Percentiles rank a stretch among this genome's conserved stretches.
These are phyloP conservation scores for Ceratocystis ficicola DNA, from an alignment of 2,329 filamentous ascomycete genomes.

Conservation along the genomic window DNA sequence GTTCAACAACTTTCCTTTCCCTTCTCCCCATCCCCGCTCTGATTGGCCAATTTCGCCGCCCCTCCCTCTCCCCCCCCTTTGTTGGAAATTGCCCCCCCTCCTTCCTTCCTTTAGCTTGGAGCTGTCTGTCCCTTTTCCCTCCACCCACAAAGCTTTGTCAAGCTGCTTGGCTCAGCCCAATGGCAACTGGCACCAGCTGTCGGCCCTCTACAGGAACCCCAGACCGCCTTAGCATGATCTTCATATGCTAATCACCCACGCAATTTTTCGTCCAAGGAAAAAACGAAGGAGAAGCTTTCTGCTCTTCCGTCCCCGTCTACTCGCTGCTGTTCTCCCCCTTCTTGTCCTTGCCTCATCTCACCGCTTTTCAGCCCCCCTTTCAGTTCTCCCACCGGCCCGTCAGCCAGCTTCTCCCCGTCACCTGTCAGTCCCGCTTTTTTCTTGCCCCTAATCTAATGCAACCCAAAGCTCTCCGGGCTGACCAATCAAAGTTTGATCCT, in stretches of 20 bases:
- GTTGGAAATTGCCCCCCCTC: conserved; percentile 4
- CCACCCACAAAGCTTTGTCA: not conserved
- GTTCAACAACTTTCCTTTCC: too few species aligned
- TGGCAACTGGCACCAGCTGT: not conserved
- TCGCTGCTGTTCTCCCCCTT: not conserved
- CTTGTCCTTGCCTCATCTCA: not conserved
- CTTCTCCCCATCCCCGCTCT: not conserved
- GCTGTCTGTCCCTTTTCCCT: too few species aligned
- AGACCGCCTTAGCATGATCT: conserved; percentile 1
- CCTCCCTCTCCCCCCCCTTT: not conserved
- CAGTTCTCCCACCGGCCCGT: not conserved
- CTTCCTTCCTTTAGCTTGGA: not conserved
- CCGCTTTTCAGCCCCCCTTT: not conserved
- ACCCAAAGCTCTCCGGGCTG: not conserved
- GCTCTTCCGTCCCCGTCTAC: not conserved
- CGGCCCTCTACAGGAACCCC: not conserved
- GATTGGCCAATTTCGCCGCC: conserved; percentile 1
- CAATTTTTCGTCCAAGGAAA: conserved; percentile 11
- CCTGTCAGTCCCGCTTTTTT: not conserved
- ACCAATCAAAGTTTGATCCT: not conserved
- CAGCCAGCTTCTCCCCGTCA: not conserved
- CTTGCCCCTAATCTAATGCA: not conserved
- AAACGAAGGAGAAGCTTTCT: not conserved
- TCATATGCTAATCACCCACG: not conserved
- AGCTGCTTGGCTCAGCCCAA: not conserved